Base-by-base conservation (phyloP, 2,329 filamentous ascomycete species). In the Clonostachys rosea region DNA sequence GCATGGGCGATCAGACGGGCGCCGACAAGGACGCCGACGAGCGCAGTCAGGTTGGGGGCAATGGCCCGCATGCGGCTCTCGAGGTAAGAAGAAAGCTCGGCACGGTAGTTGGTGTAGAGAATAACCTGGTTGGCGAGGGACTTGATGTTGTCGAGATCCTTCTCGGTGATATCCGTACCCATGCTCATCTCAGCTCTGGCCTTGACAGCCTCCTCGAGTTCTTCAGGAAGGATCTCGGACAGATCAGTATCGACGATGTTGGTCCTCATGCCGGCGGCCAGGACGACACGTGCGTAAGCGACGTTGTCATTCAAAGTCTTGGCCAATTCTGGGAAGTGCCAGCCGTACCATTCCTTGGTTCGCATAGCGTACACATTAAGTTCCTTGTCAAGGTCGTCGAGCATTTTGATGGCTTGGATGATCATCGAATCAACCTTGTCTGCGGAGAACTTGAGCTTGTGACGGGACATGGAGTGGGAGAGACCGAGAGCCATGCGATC, bases 351-450 rank as follows among this genome's bases (percentile, higher is more conserved):
- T 71, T 99, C 94, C 83, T 97, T 97, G 52, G 96, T 91, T 68
- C 94, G 82, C 94, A 99, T 99, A 54, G 94, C 92, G 65, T 96
- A 97, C 59, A 89, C 94, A 76, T 99, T 99, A 54, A 99, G 78
- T 71, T 99, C 94, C 79, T 99, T 99, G 76, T 99, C 94, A 52
- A 99, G 76, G 55, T 99, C 94, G 65, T 99, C 94, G 42, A 99
- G 79, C 45, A 96, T 82, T 54, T 87, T 86, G 64, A 99, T 94
- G 48, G 91, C 91, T 73, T 99, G 94, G 49, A 99, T 91, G 63
- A 99, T 96, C 94, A 99, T 99, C 45, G 94, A 94, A 66, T 99
- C 94, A 57, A 99, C 92, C 79, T 99, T 99, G 65, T 99, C 91
- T 48, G 92, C 87, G 9, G 90, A 96, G 74, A 99, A 99, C 78